phyloP scores from a whole-genome alignment of 306 rosid species.

The Quillaja saponaria region DNA sequence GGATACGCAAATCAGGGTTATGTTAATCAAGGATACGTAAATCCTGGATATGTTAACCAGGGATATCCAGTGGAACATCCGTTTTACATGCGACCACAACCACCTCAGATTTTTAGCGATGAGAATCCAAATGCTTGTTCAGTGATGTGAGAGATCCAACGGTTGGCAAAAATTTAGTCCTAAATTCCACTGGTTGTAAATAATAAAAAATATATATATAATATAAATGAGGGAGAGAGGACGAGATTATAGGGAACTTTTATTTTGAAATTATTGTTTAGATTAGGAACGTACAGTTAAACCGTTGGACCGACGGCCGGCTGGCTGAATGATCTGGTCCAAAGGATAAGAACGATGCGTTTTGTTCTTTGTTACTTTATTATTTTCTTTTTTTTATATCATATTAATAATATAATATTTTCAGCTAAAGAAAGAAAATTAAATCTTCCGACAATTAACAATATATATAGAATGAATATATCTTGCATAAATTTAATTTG shows the following conservation, averaged over 20 bases:
- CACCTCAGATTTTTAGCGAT: constrained; percentile 72
- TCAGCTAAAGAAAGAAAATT: too few relatives aligned
- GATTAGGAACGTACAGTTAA: not conserved
- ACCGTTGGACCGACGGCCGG: constrained; percentile 11
- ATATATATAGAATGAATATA: too few relatives aligned
- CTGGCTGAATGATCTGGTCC: not conserved
- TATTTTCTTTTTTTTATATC: too few relatives aligned
- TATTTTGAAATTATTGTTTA: not conserved
- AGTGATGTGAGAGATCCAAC: constrained; percentile 53
- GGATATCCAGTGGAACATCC: constrained; percentile 33
- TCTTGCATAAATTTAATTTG: too few relatives aligned
- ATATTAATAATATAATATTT: too few relatives aligned
- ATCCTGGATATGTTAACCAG: constrained; percentile 23
- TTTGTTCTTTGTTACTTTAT: too few relatives aligned
- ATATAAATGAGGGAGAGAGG: not conserved
- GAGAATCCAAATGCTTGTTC: constrained; percentile 94
- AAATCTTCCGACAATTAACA: too few relatives aligned
- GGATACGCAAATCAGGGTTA: constrained; percentile 30
- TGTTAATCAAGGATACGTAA: constrained; percentile 38
- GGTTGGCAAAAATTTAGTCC: too few relatives aligned
- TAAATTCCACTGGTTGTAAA: constrained; percentile 26
- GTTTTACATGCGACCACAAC: constrained; percentile 25
- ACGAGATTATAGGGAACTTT: not conserved
- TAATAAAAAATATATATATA: constrained; percentile 1
- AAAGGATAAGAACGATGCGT: too few relatives aligned